Percentiles rank a stretch among this genome's conserved stretches.
phyloP scores from a whole-genome alignment of 805 yeast genomes.

The Sugiyamaella smithiae region DNA sequence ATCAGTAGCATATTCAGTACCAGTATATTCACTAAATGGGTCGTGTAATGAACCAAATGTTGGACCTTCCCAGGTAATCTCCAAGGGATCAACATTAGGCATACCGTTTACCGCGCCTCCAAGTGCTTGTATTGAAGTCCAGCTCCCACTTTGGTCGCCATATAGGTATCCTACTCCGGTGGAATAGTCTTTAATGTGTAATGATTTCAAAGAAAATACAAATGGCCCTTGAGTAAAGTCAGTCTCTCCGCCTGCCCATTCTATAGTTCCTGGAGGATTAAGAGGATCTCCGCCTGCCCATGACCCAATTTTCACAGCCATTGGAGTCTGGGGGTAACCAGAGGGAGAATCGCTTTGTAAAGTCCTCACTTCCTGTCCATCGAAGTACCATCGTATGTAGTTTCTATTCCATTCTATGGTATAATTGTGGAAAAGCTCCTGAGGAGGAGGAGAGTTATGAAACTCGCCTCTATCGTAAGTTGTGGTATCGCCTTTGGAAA shows the following conservation, averaged over 20 bases:
- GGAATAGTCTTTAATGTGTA: constrained; percentile 57
- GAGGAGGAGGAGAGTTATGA: constrained; percentile 59
- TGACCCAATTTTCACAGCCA: constrained; percentile 58
- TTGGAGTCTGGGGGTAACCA: constrained; percentile 90
- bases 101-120: constrained; percentile 54
- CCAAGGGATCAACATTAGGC: neutral
- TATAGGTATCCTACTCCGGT: constrained; percentile 45
- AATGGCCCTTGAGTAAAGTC: constrained; percentile 46
- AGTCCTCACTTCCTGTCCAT: constrained; percentile 65
- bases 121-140: constrained; percentile 40
- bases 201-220: constrained; percentile 57
- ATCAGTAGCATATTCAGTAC: too few relatives aligned
- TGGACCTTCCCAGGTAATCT: neutral
- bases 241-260: constrained; percentile 70
- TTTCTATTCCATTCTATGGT: constrained; percentile 80
- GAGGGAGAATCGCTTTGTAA: constrained; percentile 50
- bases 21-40: neutral
- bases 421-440: constrained; percentile 64
- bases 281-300: constrained; percentile 51
- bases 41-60: neutral
- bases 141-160: constrained; percentile 40
- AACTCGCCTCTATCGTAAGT: constrained; percentile 79
- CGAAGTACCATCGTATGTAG: constrained; percentile 62
- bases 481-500: constrained; percentile 73
- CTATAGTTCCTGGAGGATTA: constrained; percentile 59